Evolutionary conservation across 2,329 filamentous ascomycete genomes (phyloP), one percentile per base, ranked within the genome.

Genomic region (Diaporthe sp.): DNA sequence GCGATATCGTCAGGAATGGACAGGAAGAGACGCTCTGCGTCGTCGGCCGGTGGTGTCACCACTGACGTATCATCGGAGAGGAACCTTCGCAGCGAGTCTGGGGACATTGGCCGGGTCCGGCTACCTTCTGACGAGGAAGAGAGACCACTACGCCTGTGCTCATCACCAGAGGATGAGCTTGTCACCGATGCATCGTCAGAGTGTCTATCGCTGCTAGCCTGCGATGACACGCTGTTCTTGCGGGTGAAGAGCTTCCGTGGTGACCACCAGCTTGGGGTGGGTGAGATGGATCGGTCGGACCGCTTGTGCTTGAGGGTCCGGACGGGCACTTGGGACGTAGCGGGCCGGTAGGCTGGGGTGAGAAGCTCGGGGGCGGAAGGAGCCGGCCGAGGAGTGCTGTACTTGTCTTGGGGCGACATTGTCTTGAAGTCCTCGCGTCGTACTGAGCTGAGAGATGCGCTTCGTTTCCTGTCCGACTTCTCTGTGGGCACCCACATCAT

Each of bases 401-500:
- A 97, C 81, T 94, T 95, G 85, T 95, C 93, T 42, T 90, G 87
- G 0, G 95, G 95, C 79, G 96, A 90, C 90, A 96, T 93, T 1
- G 94, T 97, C 82, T 91, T 93, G 80, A 90, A 90, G 78, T 92
- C 89, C 72, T 88, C 87, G 58, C 85, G 87, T 70, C 87, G 85
- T 70, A 92, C 85, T 9, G 92, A 93, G 79, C 86, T 92, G 79
- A 91, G 86, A 6, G 93, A 95, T 74, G 88, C 91, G 80, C 92
- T 94, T 77, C 93, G 90, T 76, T 88, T 85, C 76, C 91, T 88
- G 77, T 87, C 85, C 57, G 88, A 85, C 77, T 89, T 89, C 82
- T 98, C 93, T 47, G 91, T 86, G 20, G 96, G 96, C 15, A 98
- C 91, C 73, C 94, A 92, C 74, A 98, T 87, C 20, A 95, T 91